A percentile compares a stretch with the other conserved stretches of the same genome.
These are phyloP conservation scores for Phialemoniopsis sp. DNA, from an alignment of 2,329 filamentous ascomycete species.

Conservation along the genomic window DNA sequence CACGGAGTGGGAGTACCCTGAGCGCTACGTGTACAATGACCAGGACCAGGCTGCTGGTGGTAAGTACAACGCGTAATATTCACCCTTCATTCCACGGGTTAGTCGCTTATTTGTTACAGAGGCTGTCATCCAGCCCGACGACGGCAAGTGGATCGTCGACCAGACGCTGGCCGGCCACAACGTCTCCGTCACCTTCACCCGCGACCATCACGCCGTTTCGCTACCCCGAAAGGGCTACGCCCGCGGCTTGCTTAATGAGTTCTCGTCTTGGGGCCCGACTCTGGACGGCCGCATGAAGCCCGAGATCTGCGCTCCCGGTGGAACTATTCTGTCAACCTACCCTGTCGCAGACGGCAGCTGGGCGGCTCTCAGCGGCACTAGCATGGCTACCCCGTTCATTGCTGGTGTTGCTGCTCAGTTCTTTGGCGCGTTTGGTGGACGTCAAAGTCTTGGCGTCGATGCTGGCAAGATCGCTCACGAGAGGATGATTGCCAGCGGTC, in stretches of 20 bases:
- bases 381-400: slow-evolving; percentile 28
- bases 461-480: slow-evolving; percentile 3
- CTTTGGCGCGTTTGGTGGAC: too few species aligned
- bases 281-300: slow-evolving; percentile 35
- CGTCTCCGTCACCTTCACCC: background rate
- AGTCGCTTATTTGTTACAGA: too few species aligned
- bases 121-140: too few species aligned
- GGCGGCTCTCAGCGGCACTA: slow-evolving; percentile 26
- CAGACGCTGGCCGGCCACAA: background rate
- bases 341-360: slow-evolving; percentile 23
- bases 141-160: too few species aligned
- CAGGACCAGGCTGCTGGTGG: too few species aligned
- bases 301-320: slow-evolving; percentile 25
- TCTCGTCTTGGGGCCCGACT: slow-evolving; percentile 44
- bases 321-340: slow-evolving; percentile 26
- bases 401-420: too few species aligned
- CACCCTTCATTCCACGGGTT: too few species aligned
- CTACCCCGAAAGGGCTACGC: too few species aligned
- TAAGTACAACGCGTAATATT: too few species aligned
- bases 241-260: too few species aligned
- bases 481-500: slow-evolving; percentile 6
- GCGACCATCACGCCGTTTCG: too few species aligned
- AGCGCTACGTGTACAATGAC: background rate
- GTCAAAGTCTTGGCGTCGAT: slow-evolving; percentile 1
- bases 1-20: background rate